Evolutionary conservation across 2,329 filamentous ascomycete species (phyloP), one percentile per base, ranked within the genome.

Genomic region (Zalaria sp.): DNA sequence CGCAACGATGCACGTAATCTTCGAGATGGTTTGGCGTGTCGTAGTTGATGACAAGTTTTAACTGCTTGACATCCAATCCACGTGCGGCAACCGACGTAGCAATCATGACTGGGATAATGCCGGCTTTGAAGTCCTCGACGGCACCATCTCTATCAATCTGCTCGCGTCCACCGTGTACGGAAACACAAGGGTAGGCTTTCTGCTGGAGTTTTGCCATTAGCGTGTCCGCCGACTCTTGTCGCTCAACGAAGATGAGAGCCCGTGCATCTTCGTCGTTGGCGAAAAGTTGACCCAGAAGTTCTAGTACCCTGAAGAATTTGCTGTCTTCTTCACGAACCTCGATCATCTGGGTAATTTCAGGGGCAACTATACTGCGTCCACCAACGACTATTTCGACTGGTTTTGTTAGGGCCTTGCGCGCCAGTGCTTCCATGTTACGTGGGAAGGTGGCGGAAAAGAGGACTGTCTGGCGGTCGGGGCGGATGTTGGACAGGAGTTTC

Each of bases 401-500:
- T 46, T 81, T 83, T 36, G 77, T 79, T 34, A 96, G 67, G 0
- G 87, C 83, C 61, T 96, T 95, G 47, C 89, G 83, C 25, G 87
- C 91, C 38, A 96, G 63, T 0, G 83, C 79, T 57, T 94, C 86
- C 71, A 98, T 93, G 49, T 89, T 88, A 37, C 83, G 79, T 18
- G 91, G 91, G 70, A 96, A 94, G 0, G 91, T 98, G 3, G 91
- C 91, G 0, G 91, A 96, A 61, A 96, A 98, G 25, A 96, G 72
- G 40, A 96, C 87, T 0, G 87, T 94, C 58, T 98, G 91, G 39
- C 84, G 80, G 58, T 95, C 84, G 1, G 91, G 88, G 38, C 91
- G 81, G 58, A 94, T 83, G 54, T 91, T 94, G 50, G 79, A 78
- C 57, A 96, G 79, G 44, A 98, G 91, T 62, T 93, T 95, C 77